Percentiles rank a stretch among this genome's conserved stretches.
Conservation (phyloP, 345 rosid genomes). For the Euphorbia lathyris region DNA sequence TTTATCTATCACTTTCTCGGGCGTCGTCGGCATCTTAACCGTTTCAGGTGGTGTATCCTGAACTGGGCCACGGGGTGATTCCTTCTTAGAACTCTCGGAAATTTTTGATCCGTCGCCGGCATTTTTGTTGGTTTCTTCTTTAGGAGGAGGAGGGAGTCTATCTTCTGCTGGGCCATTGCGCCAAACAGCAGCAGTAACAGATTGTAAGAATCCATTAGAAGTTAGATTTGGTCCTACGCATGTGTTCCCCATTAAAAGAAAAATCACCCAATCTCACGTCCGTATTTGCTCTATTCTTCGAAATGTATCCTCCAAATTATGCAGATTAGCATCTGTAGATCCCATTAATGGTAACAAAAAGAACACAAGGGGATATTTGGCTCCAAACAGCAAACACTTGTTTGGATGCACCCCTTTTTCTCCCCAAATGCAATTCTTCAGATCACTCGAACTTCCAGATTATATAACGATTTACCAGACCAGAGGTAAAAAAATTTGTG, state of each 20-base stretch:
- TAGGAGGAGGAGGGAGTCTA: slow-evolving; percentile 37
- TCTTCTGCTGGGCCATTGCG: slow-evolving; percentile 55
- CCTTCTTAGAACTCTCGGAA: slow-evolving; percentile 22
- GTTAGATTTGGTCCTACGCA: slow-evolving; percentile 81
- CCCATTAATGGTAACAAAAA: slow-evolving; percentile 19
- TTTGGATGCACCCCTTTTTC: not conserved
- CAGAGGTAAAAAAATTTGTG: not conserved
- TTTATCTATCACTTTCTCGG: slow-evolving; percentile 9
- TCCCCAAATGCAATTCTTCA: slow-evolving; percentile 1
- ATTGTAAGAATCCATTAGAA: slow-evolving; percentile 64
- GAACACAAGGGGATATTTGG: not conserved
- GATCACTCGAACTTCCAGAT: not conserved
- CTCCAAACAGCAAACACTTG: slow-evolving; percentile 7
- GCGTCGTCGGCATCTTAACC: slow-evolving; percentile 41
- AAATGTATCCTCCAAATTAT: slow-evolving; percentile 13
- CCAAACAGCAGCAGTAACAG: slow-evolving; percentile 83
- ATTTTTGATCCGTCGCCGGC: slow-evolving; percentile 28
- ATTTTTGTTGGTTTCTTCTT: slow-evolving; percentile 26
- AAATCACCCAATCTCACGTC: slow-evolving; percentile 21
- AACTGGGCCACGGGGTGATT: slow-evolving; percentile 19
- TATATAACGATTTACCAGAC: not conserved
- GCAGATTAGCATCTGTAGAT: slow-evolving; percentile 13
- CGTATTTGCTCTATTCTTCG: slow-evolving; percentile 20
- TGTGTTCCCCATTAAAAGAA: slow-evolving; percentile 75
- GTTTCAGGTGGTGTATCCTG: slow-evolving; percentile 68